A percentile compares a stretch with the other conserved stretches of the same genome.
These are phyloP conservation scores for Groenewaldozyma auringiensis DNA, from an alignment of 1,139 yeast species.

Conservation along the genomic window DNA sequence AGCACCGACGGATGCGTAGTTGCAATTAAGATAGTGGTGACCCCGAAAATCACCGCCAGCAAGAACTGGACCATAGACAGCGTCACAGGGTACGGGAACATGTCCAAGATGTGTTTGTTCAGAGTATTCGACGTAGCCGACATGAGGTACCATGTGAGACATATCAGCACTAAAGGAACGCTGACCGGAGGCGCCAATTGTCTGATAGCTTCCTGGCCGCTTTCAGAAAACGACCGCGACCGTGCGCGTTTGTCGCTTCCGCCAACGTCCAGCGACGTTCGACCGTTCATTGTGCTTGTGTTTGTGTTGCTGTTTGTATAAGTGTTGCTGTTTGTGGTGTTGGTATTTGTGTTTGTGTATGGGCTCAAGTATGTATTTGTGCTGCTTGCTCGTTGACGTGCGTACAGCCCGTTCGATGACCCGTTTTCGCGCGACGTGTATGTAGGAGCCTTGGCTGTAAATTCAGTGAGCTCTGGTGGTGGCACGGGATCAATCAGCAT, in stretches of 20 bases:
- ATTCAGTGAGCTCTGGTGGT: neutral
- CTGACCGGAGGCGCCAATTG: slow-evolving; percentile 33
- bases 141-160: slow-evolving; percentile 71
- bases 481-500: neutral
- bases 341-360: no score
- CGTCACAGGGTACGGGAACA: slow-evolving; percentile 71
- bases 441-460: neutral
- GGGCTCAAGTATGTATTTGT: no score
- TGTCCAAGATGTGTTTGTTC: slow-evolving; percentile 63
- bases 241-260: slow-evolving; percentile 10
- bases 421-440: neutral
- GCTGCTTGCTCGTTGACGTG: neutral
- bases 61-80: slow-evolving; percentile 79
- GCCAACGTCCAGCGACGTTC: neutral
- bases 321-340: no score
- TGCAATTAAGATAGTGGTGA: slow-evolving; percentile 27
- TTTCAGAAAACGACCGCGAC: slow-evolving; percentile 19
- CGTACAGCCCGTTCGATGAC: neutral
- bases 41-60: slow-evolving; percentile 58
- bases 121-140: slow-evolving; percentile 77
- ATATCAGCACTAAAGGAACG: slow-evolving; percentile 39
- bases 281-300: neutral
- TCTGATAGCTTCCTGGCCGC: slow-evolving; percentile 27
- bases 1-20: slow-evolving; percentile 16
- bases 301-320: no score